Evolutionary conservation across 2,329 filamentous ascomycete species (phyloP).

Genomic region (Lachnellula cervina): DNA sequence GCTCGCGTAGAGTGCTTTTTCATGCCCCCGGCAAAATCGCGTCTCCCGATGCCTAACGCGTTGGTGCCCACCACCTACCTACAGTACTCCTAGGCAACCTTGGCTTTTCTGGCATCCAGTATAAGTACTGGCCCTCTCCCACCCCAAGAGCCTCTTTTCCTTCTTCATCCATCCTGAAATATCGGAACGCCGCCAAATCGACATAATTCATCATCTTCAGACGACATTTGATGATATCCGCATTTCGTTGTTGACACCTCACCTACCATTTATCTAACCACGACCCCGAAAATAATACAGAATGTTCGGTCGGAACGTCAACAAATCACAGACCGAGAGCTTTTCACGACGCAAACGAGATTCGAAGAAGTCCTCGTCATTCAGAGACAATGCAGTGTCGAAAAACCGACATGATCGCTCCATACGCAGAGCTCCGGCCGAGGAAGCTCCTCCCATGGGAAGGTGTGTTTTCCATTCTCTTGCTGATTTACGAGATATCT

Average conservation of each 20-base stretch:
- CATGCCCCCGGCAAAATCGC: conserved; percentile 3
- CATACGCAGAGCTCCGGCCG: conserved; percentile 23
- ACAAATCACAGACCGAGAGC: conserved; percentile 29
- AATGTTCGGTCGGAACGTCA: conserved; percentile 28
- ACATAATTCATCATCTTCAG: background rate
- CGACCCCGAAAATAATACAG: conserved; percentile 10
- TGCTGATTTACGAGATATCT: background rate
- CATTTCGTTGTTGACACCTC: conserved; percentile 4
- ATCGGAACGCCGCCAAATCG: conserved; percentile 1
- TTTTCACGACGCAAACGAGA: conserved; percentile 28
- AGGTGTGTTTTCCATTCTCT: conserved; percentile 19
- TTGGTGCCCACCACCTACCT: conserved; percentile 4
- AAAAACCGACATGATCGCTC: conserved; percentile 30
- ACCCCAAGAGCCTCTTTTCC: background rate
- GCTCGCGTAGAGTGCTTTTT: conserved; percentile 11
- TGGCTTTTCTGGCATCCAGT: conserved; percentile 9
- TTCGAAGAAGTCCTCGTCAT: conserved; percentile 27
- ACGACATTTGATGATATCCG: conserved; percentile 10
- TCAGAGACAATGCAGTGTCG: conserved; percentile 33
- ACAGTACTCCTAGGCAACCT: conserved; percentile 9
- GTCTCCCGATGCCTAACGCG: conserved; percentile 13
- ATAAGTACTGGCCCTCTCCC: conserved; percentile 14
- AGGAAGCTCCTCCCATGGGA: conserved; percentile 19
- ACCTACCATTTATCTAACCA: background rate
- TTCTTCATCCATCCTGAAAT: conserved; percentile 6